Percentiles rank a stretch among this genome's conserved stretches.
Evolutionary conservation across 2,329 filamentous ascomycete genomes (phyloP).

Genomic region (Nemania abortiva): DNA sequence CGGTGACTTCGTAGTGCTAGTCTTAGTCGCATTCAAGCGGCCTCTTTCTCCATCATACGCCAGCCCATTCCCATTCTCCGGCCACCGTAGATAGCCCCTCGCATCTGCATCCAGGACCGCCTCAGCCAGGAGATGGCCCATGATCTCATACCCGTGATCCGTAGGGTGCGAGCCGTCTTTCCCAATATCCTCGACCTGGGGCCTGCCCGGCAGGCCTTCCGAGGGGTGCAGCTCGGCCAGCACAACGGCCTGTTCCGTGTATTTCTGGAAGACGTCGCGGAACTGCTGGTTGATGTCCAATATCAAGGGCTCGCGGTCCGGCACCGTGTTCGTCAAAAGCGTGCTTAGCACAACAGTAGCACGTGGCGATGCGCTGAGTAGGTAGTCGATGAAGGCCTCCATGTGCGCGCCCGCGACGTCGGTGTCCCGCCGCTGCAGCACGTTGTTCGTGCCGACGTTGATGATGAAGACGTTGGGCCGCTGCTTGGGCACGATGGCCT

Average conservation of each 20-base stretch:
- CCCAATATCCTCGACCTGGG: constrained; percentile 45
- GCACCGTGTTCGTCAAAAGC: constrained; percentile 48
- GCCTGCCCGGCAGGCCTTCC: constrained; percentile 42
- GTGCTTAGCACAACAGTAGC: constrained; percentile 51
- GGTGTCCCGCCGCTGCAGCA: constrained; percentile 46
- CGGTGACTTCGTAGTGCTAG: constrained; percentile 31
- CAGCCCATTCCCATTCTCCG: constrained; percentile 43
- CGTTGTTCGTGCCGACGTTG: constrained; percentile 53
- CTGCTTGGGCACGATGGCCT: constrained; percentile 42
- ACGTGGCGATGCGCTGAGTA: constrained; percentile 46
- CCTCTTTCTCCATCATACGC: constrained; percentile 45
- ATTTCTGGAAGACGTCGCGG: constrained; percentile 46
- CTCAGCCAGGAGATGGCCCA: constrained; percentile 47
- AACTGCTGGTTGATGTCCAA: constrained; percentile 48
- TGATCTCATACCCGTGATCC: constrained; percentile 47
- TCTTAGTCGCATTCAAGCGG: constrained; percentile 32
- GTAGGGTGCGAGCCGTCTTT: constrained; percentile 48
- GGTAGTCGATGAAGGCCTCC: constrained; percentile 49
- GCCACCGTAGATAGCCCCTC: constrained; percentile 45
- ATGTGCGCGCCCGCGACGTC: constrained; percentile 46
- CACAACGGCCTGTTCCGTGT: constrained; percentile 46
- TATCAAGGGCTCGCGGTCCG: constrained; percentile 46
- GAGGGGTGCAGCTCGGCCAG: constrained; percentile 51
- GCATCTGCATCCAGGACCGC: constrained; percentile 45
- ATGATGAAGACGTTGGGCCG: constrained; percentile 52